Conservation (phyloP, 345 rosid species). For the Rhizophora apiculata region DNA sequence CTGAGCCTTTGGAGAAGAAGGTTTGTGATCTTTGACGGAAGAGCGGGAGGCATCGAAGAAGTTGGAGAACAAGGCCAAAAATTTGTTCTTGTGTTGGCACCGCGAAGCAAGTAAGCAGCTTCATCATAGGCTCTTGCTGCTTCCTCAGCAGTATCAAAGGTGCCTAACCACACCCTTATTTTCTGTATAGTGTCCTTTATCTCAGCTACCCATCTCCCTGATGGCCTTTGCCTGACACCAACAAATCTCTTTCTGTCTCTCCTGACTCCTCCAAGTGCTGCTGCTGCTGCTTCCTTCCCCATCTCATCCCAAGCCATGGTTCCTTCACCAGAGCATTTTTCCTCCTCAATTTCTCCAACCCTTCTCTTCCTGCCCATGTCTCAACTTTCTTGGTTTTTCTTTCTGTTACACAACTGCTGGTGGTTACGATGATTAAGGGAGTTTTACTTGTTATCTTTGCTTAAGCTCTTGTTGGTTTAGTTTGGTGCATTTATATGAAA, state of each 20-base stretch:
- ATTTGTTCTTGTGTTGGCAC: constrained; percentile 49
- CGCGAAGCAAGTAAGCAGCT: constrained; percentile 53
- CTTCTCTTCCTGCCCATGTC: constrained; percentile 55
- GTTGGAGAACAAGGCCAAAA: constrained; percentile 53
- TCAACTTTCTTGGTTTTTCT: not conserved
- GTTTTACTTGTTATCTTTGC: constrained; percentile 3
- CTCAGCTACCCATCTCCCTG: constrained; percentile 61
- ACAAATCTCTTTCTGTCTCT: constrained; percentile 49
- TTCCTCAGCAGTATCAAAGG: constrained; percentile 52
- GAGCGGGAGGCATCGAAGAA: constrained; percentile 38
- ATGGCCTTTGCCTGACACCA: constrained; percentile 54
- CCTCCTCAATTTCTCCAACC: constrained; percentile 26
- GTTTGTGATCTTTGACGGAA: constrained; percentile 51
- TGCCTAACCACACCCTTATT: constrained; percentile 54
- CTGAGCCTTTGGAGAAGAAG: constrained; percentile 53
- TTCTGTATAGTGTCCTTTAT: constrained; percentile 59
- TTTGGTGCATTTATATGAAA: constrained; percentile 22
- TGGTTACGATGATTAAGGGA: not conserved
- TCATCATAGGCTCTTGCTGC: constrained; percentile 66
- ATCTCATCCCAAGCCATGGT: constrained; percentile 47
- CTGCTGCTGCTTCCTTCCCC: constrained; percentile 44
- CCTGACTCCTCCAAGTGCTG: constrained; percentile 33
- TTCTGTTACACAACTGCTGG: not conserved
- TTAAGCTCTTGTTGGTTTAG: constrained; percentile 6
- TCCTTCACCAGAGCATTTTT: constrained; percentile 21